Base-by-base conservation (phyloP, 345 rosid species). In the Populus tremula region DNA sequence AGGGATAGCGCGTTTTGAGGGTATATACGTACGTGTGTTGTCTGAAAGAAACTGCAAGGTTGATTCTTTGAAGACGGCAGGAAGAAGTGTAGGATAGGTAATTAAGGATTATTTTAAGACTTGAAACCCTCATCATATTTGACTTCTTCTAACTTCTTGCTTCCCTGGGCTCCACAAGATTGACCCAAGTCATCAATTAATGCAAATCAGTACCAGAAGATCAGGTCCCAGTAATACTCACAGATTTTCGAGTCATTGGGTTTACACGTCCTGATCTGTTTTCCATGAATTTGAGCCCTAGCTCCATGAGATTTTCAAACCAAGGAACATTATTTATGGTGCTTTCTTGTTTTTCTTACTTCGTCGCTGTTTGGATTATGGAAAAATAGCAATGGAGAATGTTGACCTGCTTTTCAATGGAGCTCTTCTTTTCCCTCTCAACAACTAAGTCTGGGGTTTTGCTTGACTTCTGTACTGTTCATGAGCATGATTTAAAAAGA, bases 31-130 rank as follows among this genome's bases (percentile, higher is more conserved):
- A 1, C 11, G 41, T 16, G 71, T 53, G 75, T 47, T 25, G 65
- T 71, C 5, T 45, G 63, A n/a, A 62, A 23, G 89, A 79, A 83
- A 39, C 47, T 78, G 71, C 79, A 21, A 70, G 64, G 89, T 25
- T 74, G 77, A 49, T 80, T 81, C 85, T 18, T 12, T 33, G 89
- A 82, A 83, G 74, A 43, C 50, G 81, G 31, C 2, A 6, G 45
- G 81, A 78, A 78, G 68, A 4, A 39, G 76, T 9, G 35, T 63
- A 5, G 18, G 8, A 5, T 21, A 2, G 36, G 11, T 29, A 6
- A 20, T 8, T 5, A 4, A 5, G 1, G 18, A 12, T 20, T 21
- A 13, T 25, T 7, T 59, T 1, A 31, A 4, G 29, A 8, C 4
- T 1, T 27, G 7, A 54, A 35, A 29, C 5, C 20, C 54, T 2